These are phyloP conservation scores for Leucocoprinus sp. DNA, from an alignment of 768 basidiomycete species.

Conservation along the genomic window DNA sequence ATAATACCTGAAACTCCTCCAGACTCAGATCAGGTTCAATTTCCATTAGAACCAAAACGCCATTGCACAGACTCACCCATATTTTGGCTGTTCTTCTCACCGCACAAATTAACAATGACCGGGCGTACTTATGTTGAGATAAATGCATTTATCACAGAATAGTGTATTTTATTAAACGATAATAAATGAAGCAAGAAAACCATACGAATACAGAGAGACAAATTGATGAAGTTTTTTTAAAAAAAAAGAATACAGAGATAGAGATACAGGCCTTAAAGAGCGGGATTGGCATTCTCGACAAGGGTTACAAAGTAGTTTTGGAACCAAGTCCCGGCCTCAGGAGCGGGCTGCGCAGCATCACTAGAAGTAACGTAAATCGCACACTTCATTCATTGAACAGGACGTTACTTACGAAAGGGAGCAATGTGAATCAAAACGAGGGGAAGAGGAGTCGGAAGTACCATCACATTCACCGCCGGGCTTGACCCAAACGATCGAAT, in stretches of 20 bases:
- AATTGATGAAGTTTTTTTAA: too few relatives aligned
- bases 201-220: background rate
- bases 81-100: too few relatives aligned
- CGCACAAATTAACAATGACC: too few relatives aligned
- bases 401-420: constrained; percentile 35
- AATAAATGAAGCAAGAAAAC: constrained; percentile 3
- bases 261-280: constrained; percentile 29
- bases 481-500: constrained; percentile 61
- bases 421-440: constrained; percentile 47
- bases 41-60: too few relatives aligned
- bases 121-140: too few relatives aligned
- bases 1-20: too few relatives aligned
- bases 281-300: constrained; percentile 44
- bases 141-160: too few relatives aligned
- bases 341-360: constrained; percentile 47
- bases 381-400: background rate
- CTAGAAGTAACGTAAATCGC: constrained; percentile 19
- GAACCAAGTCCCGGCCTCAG: constrained; percentile 63
- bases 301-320: constrained; percentile 57
- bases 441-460: constrained; percentile 45
- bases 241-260: background rate
- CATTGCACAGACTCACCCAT: too few relatives aligned
- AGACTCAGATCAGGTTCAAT: too few relatives aligned
- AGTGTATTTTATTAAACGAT: background rate
- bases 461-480: constrained; percentile 64